A percentile compares a stretch with the other conserved stretches of the same genome.
These are phyloP conservation scores for Penicillium canescens DNA, from an alignment of 495 filamentous ascomycete species.

Conservation along the genomic window DNA sequence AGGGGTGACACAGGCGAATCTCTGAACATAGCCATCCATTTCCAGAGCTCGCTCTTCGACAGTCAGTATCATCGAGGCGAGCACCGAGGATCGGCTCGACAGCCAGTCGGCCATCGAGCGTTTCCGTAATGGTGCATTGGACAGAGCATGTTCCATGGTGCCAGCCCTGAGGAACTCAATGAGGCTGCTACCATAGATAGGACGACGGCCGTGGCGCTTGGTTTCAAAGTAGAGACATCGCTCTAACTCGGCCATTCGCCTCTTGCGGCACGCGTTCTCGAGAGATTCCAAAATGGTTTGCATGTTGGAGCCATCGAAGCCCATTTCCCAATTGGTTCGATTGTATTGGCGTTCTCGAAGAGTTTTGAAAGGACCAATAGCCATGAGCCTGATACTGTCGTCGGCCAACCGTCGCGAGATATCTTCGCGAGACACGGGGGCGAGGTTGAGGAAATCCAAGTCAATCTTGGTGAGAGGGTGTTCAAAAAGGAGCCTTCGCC, in stretches of 20 bases:
- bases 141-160: slow-evolving; percentile 43
- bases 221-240: slow-evolving; percentile 79
- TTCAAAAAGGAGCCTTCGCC: slow-evolving; percentile 63
- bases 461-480: slow-evolving; percentile 67
- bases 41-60: slow-evolving; percentile 68
- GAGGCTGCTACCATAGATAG: slow-evolving; percentile 76
- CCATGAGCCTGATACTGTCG: slow-evolving; percentile 62
- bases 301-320: slow-evolving; percentile 62
- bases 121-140: slow-evolving; percentile 41
- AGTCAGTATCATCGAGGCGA: slow-evolving; percentile 71
- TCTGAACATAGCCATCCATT: slow-evolving; percentile 73
- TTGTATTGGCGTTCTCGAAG: slow-evolving; percentile 63
- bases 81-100: slow-evolving; percentile 64
- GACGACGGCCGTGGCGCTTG: slow-evolving; percentile 75
- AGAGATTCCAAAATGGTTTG: slow-evolving; percentile 69
- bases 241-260: slow-evolving; percentile 75
- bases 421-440: slow-evolving; percentile 70
- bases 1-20: slow-evolving; percentile 90
- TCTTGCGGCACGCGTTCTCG: slow-evolving; percentile 69
- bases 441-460: slow-evolving; percentile 77
- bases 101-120: slow-evolving; percentile 67
- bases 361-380: slow-evolving; percentile 59
- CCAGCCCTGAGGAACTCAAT: slow-evolving; percentile 70
- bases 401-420: slow-evolving; percentile 62
- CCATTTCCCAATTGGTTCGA: slow-evolving; percentile 60